Evolutionary conservation across 228 moss, liverwort and hornwort species (phyloP).

Genomic region (Sphagnum fallax): DNA sequence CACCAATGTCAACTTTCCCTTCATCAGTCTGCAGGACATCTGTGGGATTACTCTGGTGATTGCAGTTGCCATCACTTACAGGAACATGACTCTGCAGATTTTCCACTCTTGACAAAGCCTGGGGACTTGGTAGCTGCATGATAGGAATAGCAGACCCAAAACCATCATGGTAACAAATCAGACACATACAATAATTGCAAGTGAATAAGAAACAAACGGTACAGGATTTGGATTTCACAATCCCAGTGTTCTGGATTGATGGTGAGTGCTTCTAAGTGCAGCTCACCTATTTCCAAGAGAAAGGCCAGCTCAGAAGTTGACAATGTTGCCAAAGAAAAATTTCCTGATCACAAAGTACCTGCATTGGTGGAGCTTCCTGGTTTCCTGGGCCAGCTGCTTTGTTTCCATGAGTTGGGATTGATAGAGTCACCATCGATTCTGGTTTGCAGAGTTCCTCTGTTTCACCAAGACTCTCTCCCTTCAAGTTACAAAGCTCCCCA

Average conservation of each 20-base stretch:
- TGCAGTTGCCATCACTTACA: conserved; percentile 10
- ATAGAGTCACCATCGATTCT: neutral
- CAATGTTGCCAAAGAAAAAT: too few relatives aligned
- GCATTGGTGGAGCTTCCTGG: neutral
- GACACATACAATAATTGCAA: neutral
- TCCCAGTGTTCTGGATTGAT: neutral
- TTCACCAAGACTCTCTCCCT: neutral
- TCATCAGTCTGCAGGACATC: conserved; percentile 13
- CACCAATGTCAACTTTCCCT: conserved; percentile 12
- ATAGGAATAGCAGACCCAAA: neutral
- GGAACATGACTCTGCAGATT: conserved; percentile 12
- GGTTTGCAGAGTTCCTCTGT: neutral
- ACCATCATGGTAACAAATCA: neutral
- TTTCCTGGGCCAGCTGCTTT: neutral
- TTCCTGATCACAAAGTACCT: neutral
- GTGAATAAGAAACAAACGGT: neutral
- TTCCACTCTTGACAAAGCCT: conserved; percentile 2
- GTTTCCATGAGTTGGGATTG: neutral
- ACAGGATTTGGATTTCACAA: neutral
- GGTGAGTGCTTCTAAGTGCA: too few relatives aligned
- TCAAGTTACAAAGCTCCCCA: neutral
- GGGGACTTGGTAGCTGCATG: neutral
- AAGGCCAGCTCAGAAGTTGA: too few relatives aligned
- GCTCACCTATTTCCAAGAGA: too few relatives aligned
- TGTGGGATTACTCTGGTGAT: conserved; percentile 4